A percentile compares a stretch with the other conserved stretches of the same genome.
Conservation (phyloP, 1,284 basidiomycete species). For the Moesziomyces globuligerus region DNA sequence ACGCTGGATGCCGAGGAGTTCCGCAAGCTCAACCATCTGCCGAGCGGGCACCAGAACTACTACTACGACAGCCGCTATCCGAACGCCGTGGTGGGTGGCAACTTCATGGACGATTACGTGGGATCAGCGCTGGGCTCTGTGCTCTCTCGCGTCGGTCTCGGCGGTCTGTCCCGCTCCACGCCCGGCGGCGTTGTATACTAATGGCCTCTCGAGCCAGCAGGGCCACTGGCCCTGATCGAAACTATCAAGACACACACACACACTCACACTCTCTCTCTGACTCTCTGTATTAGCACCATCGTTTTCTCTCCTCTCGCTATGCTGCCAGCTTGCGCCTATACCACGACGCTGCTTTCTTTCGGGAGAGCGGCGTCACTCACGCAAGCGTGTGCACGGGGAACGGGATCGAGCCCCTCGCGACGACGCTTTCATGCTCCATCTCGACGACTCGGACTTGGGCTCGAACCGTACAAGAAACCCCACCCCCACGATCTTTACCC, state of each 20-base stretch:
- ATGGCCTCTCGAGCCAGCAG: too few species aligned
- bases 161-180: slow-evolving; percentile 5
- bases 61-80: slow-evolving; percentile 44
- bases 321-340: slow-evolving; percentile 23
- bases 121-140: slow-evolving; percentile 21
- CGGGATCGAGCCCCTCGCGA: background rate
- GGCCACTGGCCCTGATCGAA: too few species aligned
- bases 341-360: slow-evolving; percentile 3
- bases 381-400: background rate
- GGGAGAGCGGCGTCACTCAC: background rate
- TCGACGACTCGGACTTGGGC: slow-evolving; percentile 7
- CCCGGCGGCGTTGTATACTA: slow-evolving; percentile 29
- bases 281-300: slow-evolving; percentile 13
- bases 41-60: slow-evolving; percentile 13
- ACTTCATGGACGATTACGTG: slow-evolving; percentile 36
- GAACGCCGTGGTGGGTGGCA: slow-evolving; percentile 32
- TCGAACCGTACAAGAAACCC: background rate
- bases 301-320: background rate
- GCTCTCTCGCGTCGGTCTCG: slow-evolving; percentile 18
- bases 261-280: background rate
- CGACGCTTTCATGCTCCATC: slow-evolving; percentile 3
- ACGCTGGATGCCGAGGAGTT: slow-evolving; percentile 38
- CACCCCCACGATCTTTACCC: slow-evolving; percentile 13
- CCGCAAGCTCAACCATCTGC: slow-evolving; percentile 36
- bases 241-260: too few species aligned